Conservation (phyloP, 768 basidiomycete species). For the Nidularia pulvinata region DNA sequence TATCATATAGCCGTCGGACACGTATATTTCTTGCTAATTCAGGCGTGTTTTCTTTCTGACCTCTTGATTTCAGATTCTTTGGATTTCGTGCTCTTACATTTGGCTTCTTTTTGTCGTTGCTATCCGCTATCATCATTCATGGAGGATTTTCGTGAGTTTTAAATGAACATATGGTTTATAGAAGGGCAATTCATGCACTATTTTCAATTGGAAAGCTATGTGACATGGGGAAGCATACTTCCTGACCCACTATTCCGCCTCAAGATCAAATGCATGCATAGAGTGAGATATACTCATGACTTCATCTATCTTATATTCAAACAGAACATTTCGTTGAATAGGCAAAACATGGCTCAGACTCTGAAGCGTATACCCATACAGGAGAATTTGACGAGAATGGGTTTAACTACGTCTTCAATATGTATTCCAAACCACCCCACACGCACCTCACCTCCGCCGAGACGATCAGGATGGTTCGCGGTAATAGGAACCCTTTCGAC, state of each 20-base stretch:
- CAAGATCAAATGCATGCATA: slow-evolving; percentile 34
- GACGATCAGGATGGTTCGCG: slow-evolving; percentile 36
- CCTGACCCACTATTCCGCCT: slow-evolving; percentile 45
- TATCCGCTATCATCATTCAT: slow-evolving; percentile 36
- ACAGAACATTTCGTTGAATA: slow-evolving; percentile 5
- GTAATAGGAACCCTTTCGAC: slow-evolving; percentile 37
- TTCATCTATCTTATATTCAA: background rate
- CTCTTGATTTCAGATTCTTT: slow-evolving; percentile 19
- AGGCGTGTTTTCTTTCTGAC: no score
- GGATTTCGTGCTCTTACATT: slow-evolving; percentile 38
- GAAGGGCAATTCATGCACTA: no score
- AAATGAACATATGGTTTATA: no score
- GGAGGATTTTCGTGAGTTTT: slow-evolving; percentile 36
- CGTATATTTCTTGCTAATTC: slow-evolving; percentile 20
- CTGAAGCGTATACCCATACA: slow-evolving; percentile 28
- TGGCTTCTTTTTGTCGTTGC: slow-evolving; percentile 28
- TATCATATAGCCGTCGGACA: slow-evolving; percentile 43
- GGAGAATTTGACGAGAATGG: slow-evolving; percentile 38
- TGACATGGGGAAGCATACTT: slow-evolving; percentile 29
- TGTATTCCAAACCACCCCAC: slow-evolving; percentile 38
- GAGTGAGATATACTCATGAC: slow-evolving; percentile 17
- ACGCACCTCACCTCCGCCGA: slow-evolving; percentile 35
- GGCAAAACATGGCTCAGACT: slow-evolving; percentile 44
- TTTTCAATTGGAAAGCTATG: slow-evolving; percentile 17
- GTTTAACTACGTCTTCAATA: slow-evolving; percentile 36